Conservation (phyloP, 2,329 filamentous ascomycete species). For the Ceratocystis smalleyi region DNA sequence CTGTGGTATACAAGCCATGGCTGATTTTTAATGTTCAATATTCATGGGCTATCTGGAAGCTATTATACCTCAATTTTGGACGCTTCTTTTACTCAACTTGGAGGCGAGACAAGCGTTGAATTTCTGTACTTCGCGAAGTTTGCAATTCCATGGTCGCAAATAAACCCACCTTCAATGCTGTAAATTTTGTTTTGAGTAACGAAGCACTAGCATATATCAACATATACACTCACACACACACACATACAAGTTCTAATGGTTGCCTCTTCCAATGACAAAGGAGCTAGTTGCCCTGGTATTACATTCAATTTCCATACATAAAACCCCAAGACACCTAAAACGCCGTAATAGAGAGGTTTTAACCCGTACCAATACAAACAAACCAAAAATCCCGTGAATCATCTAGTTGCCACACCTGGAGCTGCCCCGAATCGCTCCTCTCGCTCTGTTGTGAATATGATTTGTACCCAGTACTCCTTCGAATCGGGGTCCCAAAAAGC, state of each 20-base stretch:
- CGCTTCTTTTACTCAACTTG: constrained; percentile 14
- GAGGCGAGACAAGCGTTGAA: neutral
- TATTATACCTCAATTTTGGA: constrained; percentile 18
- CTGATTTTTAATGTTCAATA: constrained; percentile 7
- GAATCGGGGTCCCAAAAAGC: constrained; percentile 89
- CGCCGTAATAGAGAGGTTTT: neutral
- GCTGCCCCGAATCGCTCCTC: constrained; percentile 71
- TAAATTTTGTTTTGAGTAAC: neutral
- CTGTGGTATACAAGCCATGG: neutral
- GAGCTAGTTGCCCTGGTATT: neutral
- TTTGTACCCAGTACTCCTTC: constrained; percentile 94
- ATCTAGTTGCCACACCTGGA: constrained; percentile 37
- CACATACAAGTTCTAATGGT: neutral
- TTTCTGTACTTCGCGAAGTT: neutral
- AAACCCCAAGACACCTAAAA: neutral
- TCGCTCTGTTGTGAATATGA: constrained; percentile 96
- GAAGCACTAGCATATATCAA: neutral
- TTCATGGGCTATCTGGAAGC: neutral
- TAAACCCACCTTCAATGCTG: neutral
- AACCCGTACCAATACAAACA: constrained; percentile 1
- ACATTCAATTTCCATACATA: constrained; percentile 2
- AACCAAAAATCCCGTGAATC: neutral
- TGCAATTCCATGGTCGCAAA: neutral
- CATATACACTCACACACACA: neutral
- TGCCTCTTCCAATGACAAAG: neutral